Base-by-base conservation (phyloP, 257 asterid species). In the Thymus quinquecostatus region DNA sequence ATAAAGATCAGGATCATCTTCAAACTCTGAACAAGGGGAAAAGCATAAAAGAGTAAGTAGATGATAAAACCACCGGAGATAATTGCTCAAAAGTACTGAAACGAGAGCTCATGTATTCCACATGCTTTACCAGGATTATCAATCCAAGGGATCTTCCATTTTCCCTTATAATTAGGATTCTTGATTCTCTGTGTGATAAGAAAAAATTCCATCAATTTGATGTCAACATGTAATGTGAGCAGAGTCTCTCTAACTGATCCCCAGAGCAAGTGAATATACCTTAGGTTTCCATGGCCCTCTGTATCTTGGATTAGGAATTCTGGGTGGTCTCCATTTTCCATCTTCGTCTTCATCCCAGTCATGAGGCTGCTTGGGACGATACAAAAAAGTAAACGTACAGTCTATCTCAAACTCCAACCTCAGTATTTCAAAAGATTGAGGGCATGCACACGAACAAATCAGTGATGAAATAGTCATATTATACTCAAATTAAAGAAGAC, bases 281-380 rank as follows among this genome's bases (percentile, higher is more conserved):
- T 88, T 92, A 29, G 74, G 79, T 76, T 77, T 88, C 97, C 96
- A 88, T 40, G 96, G 91, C 62, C 97, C 97, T 72, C 78, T 88
- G 77, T 79, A 90, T 30, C 86, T 92, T 28, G 97, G 97, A 75
- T 90, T 90, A 40, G 96, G 97, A 72, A 88, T 76, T 81, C 78
- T 92, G 48, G 91, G 81, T 8, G 97, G 82, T 71, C 75, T 90
- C 98, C 98, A 92, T 69, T 84, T 74, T 64, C 98, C 98, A 83
- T 90, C 98, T 66, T 92, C 96, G 7, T 92, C 97, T 80, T 92
- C 98, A 75, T 92, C 98, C 98, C 98, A 92, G 72, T 92, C 84
- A 79, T 76, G 86, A 51, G 97, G 98, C 98, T 92, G 85, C 79
- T 70, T 64, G 61, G 48, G 43, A 75, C n/a, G 69, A 73, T 41